Base-by-base conservation (phyloP, 1,284 basidiomycete genomes). In the Xerocomus nothofagi region DNA sequence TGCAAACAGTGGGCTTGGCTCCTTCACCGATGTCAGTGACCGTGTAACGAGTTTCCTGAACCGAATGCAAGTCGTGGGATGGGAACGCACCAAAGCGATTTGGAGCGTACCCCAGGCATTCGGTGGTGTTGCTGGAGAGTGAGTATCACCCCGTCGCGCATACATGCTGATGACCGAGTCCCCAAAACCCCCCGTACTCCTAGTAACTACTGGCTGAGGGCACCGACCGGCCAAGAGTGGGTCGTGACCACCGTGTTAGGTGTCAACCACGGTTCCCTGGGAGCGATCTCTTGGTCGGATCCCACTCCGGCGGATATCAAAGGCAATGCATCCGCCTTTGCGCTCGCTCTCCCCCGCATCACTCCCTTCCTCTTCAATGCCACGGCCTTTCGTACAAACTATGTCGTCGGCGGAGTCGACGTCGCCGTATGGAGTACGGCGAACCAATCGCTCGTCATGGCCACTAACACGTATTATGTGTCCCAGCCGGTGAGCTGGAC, bases 31-130 rank as follows among this genome's bases (percentile, higher is more conserved):
- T 58, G 83, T 90, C 55, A 76, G 79, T 10, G 73, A 70, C 1
- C 74, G 88, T 21, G 80, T 88, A 73, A 80, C 84, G 47, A 72
- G 80, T 50, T 89, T 83, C 64, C 60, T 68, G 20, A 69, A 81
- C 30, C 73, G 84, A 15, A 67, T 85, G 21, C 73, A 78, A 55
- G 72, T 74, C 39, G 74, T 82, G 38, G 86, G 86, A 5, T 83
- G 84, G 79, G 81, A 81, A 43, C 70, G 67, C 14, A 65, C 61
- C 30, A 65, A 65, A 60, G 72, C 79, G 3, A 74, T 88, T 4
- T 90, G 88, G 88, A 79, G 79, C 12, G 87, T 89, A 0, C 85
- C 88, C 2, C 88, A 90, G 65, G 88, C 78, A 0, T 91, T 90
- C 57, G 86, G 87, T 17, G 75, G 74, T 30, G 72, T 73, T n/a